phyloP scores from a whole-genome alignment of 2,329 filamentous ascomycete genomes.

The Fonsecaea nubica region DNA sequence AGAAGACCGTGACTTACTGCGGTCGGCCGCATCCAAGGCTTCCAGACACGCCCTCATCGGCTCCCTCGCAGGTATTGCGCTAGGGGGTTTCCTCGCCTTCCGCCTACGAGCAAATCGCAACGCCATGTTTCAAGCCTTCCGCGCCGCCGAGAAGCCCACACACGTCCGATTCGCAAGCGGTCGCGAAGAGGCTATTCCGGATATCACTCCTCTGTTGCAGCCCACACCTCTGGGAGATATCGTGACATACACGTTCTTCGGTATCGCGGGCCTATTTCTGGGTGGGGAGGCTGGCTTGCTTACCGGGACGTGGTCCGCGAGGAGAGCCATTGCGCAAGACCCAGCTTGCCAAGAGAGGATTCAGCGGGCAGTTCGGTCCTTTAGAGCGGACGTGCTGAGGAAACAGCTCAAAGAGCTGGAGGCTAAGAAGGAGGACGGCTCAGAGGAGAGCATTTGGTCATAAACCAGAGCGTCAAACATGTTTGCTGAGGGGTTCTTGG shows the following conservation, averaged over 20 bases:
- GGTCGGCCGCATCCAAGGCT: conserved; percentile 62
- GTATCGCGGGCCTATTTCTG: conserved; percentile 66
- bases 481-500: not conserved
- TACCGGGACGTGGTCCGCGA: conserved; percentile 62
- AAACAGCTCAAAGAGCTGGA: conserved; percentile 65
- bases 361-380: conserved; percentile 67
- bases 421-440: conserved; percentile 43
- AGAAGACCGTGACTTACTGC: conserved; percentile 65
- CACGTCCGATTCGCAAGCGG: conserved; percentile 68
- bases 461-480: not conserved
- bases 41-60: conserved; percentile 64
- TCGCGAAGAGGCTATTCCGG: conserved; percentile 65
- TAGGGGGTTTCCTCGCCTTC: conserved; percentile 65
- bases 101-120: conserved; percentile 62
- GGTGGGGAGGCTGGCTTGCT: conserved; percentile 68
- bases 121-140: conserved; percentile 68
- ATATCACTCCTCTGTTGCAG: conserved; percentile 63
- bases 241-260: conserved; percentile 68
- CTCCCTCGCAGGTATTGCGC: conserved; percentile 64
- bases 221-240: conserved; percentile 66
- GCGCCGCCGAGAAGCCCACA: conserved; percentile 66
- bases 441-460: conserved; percentile 30
- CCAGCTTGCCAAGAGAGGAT: conserved; percentile 62
- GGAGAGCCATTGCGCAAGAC: conserved; percentile 60
- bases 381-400: conserved; percentile 68